Conservation (phyloP, 1,284 basidiomycete genomes). For the Hemileia vastatrix region DNA sequence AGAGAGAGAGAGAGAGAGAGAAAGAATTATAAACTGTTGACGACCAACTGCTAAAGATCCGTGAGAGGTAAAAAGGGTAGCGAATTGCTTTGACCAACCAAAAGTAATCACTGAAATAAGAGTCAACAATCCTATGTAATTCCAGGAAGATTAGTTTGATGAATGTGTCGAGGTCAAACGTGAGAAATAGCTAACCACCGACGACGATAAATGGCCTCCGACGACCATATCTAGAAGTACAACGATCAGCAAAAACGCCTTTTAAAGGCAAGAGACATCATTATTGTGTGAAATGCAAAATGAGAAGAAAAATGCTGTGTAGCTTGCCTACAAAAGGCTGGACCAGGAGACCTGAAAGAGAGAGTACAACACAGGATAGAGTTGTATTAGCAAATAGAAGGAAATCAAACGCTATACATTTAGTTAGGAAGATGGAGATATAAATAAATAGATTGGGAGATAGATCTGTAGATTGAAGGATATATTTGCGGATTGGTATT, state of each 20-base stretch:
- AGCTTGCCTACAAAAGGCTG: constrained; percentile 41
- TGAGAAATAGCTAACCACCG: constrained; percentile 39
- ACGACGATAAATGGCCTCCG: constrained; percentile 34
- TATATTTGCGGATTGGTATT: no score
- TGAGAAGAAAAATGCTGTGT: constrained; percentile 31
- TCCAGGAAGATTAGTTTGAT: constrained; percentile 27
- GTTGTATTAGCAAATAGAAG: no score
- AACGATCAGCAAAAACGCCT: constrained; percentile 35
- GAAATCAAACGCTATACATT: no score
- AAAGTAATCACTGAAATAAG: constrained; percentile 9
- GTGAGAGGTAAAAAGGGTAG: neutral
- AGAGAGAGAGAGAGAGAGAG: neutral
- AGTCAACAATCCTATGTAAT: neutral
- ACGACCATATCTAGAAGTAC: constrained; percentile 21
- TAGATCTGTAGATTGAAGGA: no score
- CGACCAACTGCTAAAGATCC: constrained; percentile 1
- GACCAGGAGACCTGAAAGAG: constrained; percentile 26
- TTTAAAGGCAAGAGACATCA: neutral
- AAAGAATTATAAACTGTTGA: neutral
- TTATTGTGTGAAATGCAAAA: constrained; percentile 37
- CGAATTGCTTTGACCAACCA: constrained; percentile 13
- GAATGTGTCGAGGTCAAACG: constrained; percentile 34
- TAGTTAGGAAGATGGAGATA: no score
- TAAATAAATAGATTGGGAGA: no score
- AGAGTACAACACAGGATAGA: no score